phyloP scores from a whole-genome alignment of 768 basidiomycete species.

The Solioccasus polychromus region DNA sequence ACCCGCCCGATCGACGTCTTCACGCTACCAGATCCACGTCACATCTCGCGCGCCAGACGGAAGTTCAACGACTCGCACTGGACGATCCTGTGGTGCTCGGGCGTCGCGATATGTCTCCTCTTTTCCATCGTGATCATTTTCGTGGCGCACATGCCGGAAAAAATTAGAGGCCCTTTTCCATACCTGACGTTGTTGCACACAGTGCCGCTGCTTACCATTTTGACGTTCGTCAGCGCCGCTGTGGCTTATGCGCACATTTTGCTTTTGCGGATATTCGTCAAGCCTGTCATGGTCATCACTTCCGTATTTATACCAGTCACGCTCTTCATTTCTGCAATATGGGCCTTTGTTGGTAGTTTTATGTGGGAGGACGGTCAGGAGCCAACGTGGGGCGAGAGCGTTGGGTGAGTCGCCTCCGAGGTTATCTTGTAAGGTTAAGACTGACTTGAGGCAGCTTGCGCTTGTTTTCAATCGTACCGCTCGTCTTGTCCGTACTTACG shows the following conservation, averaged over 20 bases:
- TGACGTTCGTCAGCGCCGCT: conserved; percentile 67
- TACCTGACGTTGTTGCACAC: conserved; percentile 76
- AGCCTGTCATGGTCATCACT: conserved; percentile 78
- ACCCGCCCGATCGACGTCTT: conserved; percentile 67
- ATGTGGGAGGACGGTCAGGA: conserved; percentile 51
- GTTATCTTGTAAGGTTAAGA: not conserved
- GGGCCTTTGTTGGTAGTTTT: conserved; percentile 83
- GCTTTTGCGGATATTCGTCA: conserved; percentile 76
- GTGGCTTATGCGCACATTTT: conserved; percentile 74
- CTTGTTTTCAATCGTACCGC: conserved; percentile 73
- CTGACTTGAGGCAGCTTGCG: conserved; percentile 36
- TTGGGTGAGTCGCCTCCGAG: conserved; percentile 52
- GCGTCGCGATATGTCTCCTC: conserved; percentile 58
- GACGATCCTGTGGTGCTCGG: conserved; percentile 64
- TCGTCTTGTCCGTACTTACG: conserved; percentile 65
- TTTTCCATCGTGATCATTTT: conserved; percentile 67
- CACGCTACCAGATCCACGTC: conserved; percentile 72
- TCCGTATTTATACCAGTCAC: conserved; percentile 74
- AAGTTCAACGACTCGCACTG: conserved; percentile 74
- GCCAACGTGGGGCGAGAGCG: conserved; percentile 80
- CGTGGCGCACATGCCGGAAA: conserved; percentile 43
- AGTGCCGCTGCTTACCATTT: conserved; percentile 69
- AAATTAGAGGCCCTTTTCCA: conserved; percentile 36
- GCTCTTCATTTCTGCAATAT: conserved; percentile 69
- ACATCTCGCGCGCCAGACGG: conserved; percentile 58